Conservation (phyloP, 2,329 filamentous ascomycete genomes). For the Fusarium luffae region DNA sequence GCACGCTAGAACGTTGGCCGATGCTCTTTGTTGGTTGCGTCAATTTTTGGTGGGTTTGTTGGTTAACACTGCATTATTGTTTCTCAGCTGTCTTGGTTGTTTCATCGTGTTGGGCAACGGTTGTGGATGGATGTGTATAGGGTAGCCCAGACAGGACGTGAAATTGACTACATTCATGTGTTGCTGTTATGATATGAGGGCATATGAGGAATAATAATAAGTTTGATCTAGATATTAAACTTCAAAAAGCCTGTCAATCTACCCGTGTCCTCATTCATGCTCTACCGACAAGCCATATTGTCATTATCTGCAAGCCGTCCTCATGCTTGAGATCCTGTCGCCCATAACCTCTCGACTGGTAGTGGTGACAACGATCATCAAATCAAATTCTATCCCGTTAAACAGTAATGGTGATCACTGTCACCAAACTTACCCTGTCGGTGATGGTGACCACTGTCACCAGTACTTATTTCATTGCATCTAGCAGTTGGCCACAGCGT, state of each 20-base stretch:
- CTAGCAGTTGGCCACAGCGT: no score
- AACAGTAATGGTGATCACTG: no score
- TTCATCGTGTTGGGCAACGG: neutral
- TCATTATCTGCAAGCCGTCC: no score
- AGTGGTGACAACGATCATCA: no score
- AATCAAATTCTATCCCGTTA: no score
- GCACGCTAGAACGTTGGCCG: slow-evolving; percentile 16
- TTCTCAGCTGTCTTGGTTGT: neutral
- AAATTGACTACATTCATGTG: neutral
- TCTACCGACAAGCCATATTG: no score
- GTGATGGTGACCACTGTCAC: no score
- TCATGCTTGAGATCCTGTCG: accelerated
- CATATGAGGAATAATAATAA: neutral
- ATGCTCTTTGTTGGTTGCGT: neutral
- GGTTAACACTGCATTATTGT: neutral
- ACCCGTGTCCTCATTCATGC: no score
- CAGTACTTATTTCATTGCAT: no score
- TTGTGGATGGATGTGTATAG: neutral
- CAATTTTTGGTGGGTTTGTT: neutral
- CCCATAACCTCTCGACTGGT: no score
- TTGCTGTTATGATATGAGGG: neutral
- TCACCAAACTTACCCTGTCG: no score
- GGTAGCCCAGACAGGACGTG: neutral
- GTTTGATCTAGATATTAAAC: neutral
- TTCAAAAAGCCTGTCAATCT: accelerated